Evolutionary conservation across 495 filamentous ascomycete species (phyloP).

Genomic region (Rostrohypoxylon terebratum): DNA sequence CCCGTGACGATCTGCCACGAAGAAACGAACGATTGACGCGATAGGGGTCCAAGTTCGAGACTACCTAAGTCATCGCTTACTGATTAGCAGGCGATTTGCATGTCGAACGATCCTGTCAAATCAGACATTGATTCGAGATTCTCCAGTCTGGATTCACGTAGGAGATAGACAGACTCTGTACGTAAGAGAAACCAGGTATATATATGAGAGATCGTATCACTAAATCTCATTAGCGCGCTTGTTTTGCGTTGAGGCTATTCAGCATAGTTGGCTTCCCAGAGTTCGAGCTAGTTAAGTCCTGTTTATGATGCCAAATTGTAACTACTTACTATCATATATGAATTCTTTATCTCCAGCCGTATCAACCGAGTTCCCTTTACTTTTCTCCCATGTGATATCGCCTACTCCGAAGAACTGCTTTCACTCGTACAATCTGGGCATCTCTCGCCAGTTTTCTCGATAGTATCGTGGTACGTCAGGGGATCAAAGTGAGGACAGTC

Average conservation of each 20-base stretch:
- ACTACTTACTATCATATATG: too few relatives aligned
- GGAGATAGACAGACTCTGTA: neutral
- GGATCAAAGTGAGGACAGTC: conserved; percentile 9
- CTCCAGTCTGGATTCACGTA: neutral
- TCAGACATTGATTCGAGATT: neutral
- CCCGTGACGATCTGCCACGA: conserved; percentile 30
- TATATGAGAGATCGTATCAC: neutral
- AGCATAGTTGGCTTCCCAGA: neutral
- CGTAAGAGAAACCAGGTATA: conserved; percentile 23
- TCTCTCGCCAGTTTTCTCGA: conserved; percentile 19
- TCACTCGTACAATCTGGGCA: conserved; percentile 30
- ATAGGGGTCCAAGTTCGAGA: conserved; percentile 21
- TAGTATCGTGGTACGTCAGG: conserved; percentile 3
- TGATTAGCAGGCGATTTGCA: conserved; percentile 7
- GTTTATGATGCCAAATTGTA: neutral
- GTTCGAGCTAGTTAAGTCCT: neutral
- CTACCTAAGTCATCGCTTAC: conserved; percentile 38
- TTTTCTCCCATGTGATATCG: neutral
- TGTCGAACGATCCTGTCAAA: conserved; percentile 17
- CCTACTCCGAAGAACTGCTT: conserved; percentile 22
- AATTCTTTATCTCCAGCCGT: too few relatives aligned
- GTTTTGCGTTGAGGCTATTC: neutral
- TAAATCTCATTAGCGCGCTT: neutral
- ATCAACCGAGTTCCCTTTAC: too few relatives aligned
- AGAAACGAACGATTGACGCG: neutral